A percentile compares a stretch with the other conserved stretches of the same genome.
Conservation (phyloP, 768 basidiomycete species). For the Goffeauzyma gilvescens region DNA sequence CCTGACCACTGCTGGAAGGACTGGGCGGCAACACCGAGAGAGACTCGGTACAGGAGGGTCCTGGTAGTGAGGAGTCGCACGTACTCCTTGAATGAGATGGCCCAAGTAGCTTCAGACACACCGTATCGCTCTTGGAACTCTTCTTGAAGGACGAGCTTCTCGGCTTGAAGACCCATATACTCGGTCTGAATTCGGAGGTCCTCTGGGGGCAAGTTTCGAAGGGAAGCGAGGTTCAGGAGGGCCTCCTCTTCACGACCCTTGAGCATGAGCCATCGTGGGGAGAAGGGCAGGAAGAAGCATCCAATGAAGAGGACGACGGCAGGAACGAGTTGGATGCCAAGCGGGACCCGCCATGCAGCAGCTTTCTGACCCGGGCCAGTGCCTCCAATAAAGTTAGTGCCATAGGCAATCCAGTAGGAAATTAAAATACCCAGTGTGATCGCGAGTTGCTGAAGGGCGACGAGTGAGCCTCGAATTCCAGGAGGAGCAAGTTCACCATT, state of each 20-base stretch:
- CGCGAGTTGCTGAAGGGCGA: slow-evolving; percentile 62
- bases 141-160: slow-evolving; percentile 55
- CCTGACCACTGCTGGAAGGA: slow-evolving; percentile 75
- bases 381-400: slow-evolving; percentile 40
- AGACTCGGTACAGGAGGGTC: slow-evolving; percentile 41
- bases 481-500: slow-evolving; percentile 48
- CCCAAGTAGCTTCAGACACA: slow-evolving; percentile 35
- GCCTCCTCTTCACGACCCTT: slow-evolving; percentile 55
- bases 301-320: slow-evolving; percentile 52
- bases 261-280: slow-evolving; percentile 55
- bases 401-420: slow-evolving; percentile 38
- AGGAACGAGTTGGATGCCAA: slow-evolving; percentile 55
- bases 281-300: slow-evolving; percentile 60
- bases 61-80: slow-evolving; percentile 40
- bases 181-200: slow-evolving; percentile 32
- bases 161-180: slow-evolving; percentile 40
- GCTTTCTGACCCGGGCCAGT: slow-evolving; percentile 42
- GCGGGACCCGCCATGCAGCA: slow-evolving; percentile 57
- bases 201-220: slow-evolving; percentile 42
- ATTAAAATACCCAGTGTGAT: slow-evolving; percentile 66
- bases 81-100: slow-evolving; percentile 46
- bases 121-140: slow-evolving; percentile 39
- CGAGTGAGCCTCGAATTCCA: slow-evolving; percentile 61
- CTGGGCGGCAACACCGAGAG: slow-evolving; percentile 46
- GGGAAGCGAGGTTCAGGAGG: slow-evolving; percentile 43